These are phyloP conservation scores for Elongisporangium senticosum DNA, from an alignment of 352 stramenopile genomes.

Conservation along the genomic window DNA sequence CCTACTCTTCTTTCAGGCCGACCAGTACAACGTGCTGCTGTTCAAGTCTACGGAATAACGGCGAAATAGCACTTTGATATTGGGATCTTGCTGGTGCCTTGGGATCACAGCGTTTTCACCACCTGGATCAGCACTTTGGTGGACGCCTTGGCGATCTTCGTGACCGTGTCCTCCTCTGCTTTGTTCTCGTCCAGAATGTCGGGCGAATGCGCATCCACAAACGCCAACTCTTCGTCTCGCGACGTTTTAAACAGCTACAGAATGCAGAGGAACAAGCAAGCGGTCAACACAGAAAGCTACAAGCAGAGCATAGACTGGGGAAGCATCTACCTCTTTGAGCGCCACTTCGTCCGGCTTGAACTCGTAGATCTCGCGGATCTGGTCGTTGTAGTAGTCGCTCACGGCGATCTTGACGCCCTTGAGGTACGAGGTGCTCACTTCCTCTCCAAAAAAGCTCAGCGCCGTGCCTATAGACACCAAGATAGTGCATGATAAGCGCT, in stretches of 20 bases:
- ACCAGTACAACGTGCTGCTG: conserved; percentile 78
- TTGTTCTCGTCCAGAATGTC: conserved; percentile 36
- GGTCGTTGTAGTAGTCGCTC: conserved; percentile 86
- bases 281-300: not conserved
- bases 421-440: conserved; percentile 59
- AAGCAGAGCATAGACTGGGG: not conserved
- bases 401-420: conserved; percentile 72
- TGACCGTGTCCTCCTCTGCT: conserved; percentile 28
- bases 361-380: conserved; percentile 84
- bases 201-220: conserved; percentile 52
- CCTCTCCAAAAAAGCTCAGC: conserved; percentile 47
- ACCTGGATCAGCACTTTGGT: conserved; percentile 56
- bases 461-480: conserved; percentile 20
- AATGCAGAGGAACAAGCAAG: not conserved
- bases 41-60: conserved; percentile 79
- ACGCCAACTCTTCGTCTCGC: conserved; percentile 70
- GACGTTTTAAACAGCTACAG: conserved; percentile 61
- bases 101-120: conserved; percentile 31
- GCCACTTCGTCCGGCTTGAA: conserved; percentile 39
- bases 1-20: conserved; percentile 81
- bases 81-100: not conserved
- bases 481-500: not conserved
- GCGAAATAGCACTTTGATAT: not conserved
- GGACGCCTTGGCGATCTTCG: conserved; percentile 47
- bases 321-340: conserved; percentile 56